Base-by-base conservation (phyloP, 2,329 filamentous ascomycete species). In the Dryadomyces quercus-mongolicae region DNA sequence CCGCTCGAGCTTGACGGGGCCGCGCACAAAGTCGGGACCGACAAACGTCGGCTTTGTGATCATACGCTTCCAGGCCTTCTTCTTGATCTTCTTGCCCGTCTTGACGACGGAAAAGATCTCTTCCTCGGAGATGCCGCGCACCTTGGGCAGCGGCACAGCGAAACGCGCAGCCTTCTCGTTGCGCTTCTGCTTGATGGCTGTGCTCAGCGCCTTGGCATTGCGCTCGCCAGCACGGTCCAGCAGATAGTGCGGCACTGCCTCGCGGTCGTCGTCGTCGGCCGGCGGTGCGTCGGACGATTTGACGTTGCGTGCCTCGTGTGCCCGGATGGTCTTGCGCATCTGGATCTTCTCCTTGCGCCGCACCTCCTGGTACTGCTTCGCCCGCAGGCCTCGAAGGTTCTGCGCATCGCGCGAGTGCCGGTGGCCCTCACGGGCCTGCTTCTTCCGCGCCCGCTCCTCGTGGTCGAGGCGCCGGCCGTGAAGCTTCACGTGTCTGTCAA, bases 261-360 rank as follows among this genome's bases (percentile, higher is more conserved):
- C 88, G 61, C 78, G 82, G 25, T 83, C 83, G 57, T 91, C 87
- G 70, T 93, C 86, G 63, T 85, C 81, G 61, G 86, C 83, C 13
- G 52, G 53, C n/a, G 58, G 57, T 54, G 85, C 84, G 55, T 60
- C 59, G 36, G 80, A 75, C 9, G 86, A 88, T 74, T 97, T 95
- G 76, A 97, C 84, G 67, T 96, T 94, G 72, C 89, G 85, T 76
- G 96, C 88, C 73, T 98, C 93, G 75, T 95, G 88, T 47, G 88
- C 86, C 73, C 87, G 88, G 80, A 98, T 94, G 65, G 84, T 76
- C 79, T 95, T 95, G 72, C 86, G 86, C 86, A 95, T 91, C 79
- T 95, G 89, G 68, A 95, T 95, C 85, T 98, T 98, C 77, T 98
- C 91, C 69, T 91, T 86, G 74, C 90, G 88, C 25, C 93, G 82